phyloP scores from a whole-genome alignment of 306 rosid genomes.

The Rubus idaeus region DNA sequence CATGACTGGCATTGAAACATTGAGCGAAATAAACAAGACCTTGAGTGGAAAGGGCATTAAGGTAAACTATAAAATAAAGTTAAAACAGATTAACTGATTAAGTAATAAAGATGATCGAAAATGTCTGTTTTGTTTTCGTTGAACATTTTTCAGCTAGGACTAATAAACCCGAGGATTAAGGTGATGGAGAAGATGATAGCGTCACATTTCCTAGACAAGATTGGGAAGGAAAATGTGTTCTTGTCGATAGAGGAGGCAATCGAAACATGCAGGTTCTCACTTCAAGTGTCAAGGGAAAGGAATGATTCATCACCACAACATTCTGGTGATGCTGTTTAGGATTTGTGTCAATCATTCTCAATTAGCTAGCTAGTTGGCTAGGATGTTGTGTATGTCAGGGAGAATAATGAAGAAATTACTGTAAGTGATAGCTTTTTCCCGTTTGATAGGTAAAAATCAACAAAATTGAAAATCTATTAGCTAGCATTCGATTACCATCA shows the following conservation, averaged over 20 bases:
- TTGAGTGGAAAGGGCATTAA: constrained; percentile 41
- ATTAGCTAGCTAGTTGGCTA: background rate
- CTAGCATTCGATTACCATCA: too few relatives aligned
- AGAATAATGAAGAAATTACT: background rate
- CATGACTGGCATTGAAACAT: constrained; percentile 60
- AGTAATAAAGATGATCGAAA: too few relatives aligned
- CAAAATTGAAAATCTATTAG: too few relatives aligned
- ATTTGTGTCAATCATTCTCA: background rate
- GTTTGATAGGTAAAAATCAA: background rate
- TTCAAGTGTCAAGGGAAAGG: constrained; percentile 17
- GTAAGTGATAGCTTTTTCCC: background rate
- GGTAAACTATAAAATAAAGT: constrained; percentile 33
- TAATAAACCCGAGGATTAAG: constrained; percentile 72
- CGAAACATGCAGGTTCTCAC: constrained; percentile 40
- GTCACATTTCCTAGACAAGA: constrained; percentile 50
- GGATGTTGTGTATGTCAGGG: background rate
- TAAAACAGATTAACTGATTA: background rate
- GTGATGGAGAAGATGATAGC: constrained; percentile 77
- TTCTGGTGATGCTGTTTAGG: background rate
- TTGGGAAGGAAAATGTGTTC: constrained; percentile 61
- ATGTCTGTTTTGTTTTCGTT: too few relatives aligned
- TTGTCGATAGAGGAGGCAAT: constrained; percentile 73
- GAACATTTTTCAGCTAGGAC: constrained; percentile 34
- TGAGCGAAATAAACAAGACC: constrained; percentile 45
- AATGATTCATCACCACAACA: background rate